Percentiles rank a stretch among this genome's conserved stretches.
Evolutionary conservation across 768 basidiomycete species (phyloP).

Genomic region (Infundibulicybe gibba): DNA sequence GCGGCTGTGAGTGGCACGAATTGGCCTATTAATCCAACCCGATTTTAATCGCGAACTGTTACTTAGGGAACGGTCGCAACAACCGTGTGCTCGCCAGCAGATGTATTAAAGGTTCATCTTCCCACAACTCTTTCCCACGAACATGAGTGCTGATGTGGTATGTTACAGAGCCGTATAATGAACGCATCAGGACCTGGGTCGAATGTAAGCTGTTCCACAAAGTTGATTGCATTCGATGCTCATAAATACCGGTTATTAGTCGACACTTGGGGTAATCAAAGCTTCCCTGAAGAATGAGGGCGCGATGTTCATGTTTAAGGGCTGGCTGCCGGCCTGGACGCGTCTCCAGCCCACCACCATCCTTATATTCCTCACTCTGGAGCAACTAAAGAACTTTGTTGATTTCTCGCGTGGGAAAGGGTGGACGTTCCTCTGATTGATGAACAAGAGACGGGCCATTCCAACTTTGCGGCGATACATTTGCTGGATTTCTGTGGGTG

Average conservation of each 20-base stretch:
- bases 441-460: too few species aligned
- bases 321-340: constrained; percentile 87
- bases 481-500: too few species aligned
- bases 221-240: not conserved
- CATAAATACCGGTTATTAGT: constrained; percentile 33
- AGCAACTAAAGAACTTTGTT: constrained; percentile 72
- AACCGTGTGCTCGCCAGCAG: constrained; percentile 85
- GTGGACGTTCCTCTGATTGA: constrained; percentile 19
- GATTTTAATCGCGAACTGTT: too few species aligned
- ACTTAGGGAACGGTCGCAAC: constrained; percentile 81
- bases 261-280: constrained; percentile 67
- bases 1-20: constrained; percentile 58
- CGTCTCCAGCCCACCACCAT: constrained; percentile 86
- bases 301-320: constrained; percentile 89
- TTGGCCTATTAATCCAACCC: not conserved
- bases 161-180: constrained; percentile 74
- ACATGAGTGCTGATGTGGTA: not conserved
- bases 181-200: constrained; percentile 83
- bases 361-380: constrained; percentile 81
- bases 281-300: constrained; percentile 71
- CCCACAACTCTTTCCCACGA: not conserved
- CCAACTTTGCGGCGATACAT: too few species aligned
- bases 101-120: constrained; percentile 67
- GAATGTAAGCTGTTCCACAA: constrained; percentile 36
- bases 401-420: constrained; percentile 54